Base-by-base conservation (phyloP, 78 protist species). In the Cavenderia fasciculata region DNA sequence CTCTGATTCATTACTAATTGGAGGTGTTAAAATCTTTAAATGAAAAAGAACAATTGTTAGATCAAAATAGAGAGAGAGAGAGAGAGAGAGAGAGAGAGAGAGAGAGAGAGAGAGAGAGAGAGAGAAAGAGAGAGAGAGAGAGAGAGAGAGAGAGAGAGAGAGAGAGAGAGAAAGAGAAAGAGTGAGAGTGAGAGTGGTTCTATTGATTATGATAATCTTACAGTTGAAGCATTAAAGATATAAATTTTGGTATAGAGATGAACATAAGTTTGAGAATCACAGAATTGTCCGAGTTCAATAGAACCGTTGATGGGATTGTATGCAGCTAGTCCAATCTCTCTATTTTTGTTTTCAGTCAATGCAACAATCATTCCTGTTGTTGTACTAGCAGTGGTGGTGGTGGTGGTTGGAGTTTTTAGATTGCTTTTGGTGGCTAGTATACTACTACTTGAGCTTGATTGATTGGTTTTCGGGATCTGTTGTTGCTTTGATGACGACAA, bases 251-350 rank as follows among this genome's bases (percentile, higher is more conserved):
- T 82, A 57, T 82, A 82, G 3, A 82, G 38, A 44, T 82, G 90
- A 12, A 57, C 74, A 68, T 82, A 82, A 3, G 90, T 82, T 68
- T 82, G 90, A 7, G 90, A 68, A 43, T 82, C 90, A 33, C 90
- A 82, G 27, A 82, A 82, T 44, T 82, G 90, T 33, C 90, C 90
- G 40, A 71, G 52, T 43, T 82, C 78, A 68, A 82, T 38, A 1
- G 36, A 65, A 2, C 90, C 90, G 33, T 31, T 82, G 33, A 46
- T 49, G 0, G 59, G n/a, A 68, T 56, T 65, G 44, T 57, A 82
- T 5, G 79, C 49, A 6, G 78, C 38, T 10, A 41, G 68, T 0
- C 90, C 90, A 56, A 82, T 82, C 40, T 82, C 90, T 43, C 70
- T 82, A 10, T 66, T 36, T 54, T 59, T 52, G 46, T 82, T 82